Conservation (phyloP, 192 early-diverging fungal species). For the Backusella mclennaniae region DNA sequence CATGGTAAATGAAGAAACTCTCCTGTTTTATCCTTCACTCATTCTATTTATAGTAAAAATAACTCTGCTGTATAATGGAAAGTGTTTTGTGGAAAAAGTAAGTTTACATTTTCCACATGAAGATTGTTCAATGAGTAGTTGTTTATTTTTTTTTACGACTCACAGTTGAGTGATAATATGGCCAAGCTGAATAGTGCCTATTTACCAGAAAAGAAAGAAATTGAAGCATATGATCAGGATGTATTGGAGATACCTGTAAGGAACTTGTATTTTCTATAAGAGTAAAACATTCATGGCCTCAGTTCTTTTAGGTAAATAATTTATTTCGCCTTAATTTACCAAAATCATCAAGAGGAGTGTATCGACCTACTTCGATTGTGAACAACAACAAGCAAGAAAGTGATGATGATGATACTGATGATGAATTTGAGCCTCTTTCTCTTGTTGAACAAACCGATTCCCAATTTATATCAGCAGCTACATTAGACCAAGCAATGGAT, state of each 20-base stretch:
- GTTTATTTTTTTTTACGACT: neutral
- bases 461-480: neutral
- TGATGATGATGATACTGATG: neutral
- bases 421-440: neutral
- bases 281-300: too few species aligned
- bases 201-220: neutral
- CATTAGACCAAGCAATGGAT: neutral
- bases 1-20: neutral
- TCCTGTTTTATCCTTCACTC: neutral
- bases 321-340: neutral
- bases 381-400: neutral
- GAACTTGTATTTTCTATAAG: too few species aligned
- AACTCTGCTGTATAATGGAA: neutral
- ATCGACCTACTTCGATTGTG: neutral
- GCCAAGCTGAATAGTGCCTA: neutral
- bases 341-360: neutral
- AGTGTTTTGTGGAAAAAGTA: neutral
- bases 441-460: neutral
- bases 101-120: neutral
- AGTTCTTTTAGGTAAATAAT: neutral
- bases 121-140: neutral
- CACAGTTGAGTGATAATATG: neutral
- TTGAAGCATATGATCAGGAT: neutral
- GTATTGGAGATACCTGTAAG: neutral
- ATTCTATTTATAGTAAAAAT: neutral